phyloP scores from a whole-genome alignment of 1,284 basidiomycete species.

The Moniliella sp. region DNA sequence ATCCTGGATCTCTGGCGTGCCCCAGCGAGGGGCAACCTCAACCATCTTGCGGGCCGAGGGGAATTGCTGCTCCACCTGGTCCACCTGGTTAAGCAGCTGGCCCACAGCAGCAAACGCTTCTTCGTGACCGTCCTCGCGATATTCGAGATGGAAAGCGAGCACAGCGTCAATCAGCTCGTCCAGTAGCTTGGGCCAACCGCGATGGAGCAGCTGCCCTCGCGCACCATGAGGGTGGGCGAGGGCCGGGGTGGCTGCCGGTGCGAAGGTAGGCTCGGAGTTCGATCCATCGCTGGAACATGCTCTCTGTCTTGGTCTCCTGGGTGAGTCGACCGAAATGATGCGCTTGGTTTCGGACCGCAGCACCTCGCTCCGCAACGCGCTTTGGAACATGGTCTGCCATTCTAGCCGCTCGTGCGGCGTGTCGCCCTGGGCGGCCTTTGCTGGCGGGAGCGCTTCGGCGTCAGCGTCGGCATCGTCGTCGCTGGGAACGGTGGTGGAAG shows the following conservation, averaged over 20 bases:
- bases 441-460: too few relatives aligned
- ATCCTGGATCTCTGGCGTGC: slow-evolving; percentile 9
- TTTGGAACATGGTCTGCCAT: slow-evolving; percentile 33
- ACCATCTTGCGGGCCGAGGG: slow-evolving; percentile 17
- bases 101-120: slow-evolving; percentile 13
- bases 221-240: too few relatives aligned
- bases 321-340: slow-evolving; percentile 34
- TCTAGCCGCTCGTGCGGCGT: slow-evolving; percentile 19
- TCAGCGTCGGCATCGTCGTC: too few relatives aligned
- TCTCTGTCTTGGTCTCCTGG: slow-evolving; percentile 14
- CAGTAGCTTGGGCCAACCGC: too few relatives aligned
- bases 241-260: slow-evolving; percentile 38
- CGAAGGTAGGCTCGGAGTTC: slow-evolving; percentile 68
- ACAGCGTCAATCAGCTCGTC: too few relatives aligned
- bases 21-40: slow-evolving; percentile 24
- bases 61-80: slow-evolving; percentile 24
- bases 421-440: too few relatives aligned
- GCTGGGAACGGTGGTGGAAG: too few relatives aligned
- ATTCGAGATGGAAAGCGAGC: too few relatives aligned
- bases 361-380: slow-evolving; percentile 29
- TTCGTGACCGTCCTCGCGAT: too few relatives aligned
- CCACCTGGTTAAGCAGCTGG: slow-evolving; percentile 16
- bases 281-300: slow-evolving; percentile 50
- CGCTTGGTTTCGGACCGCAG: slow-evolving; percentile 29
- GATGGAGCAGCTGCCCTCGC: too few relatives aligned